Evolutionary conservation across 1,284 basidiomycete species (phyloP), one percentile per base, ranked within the genome.

Genomic region (Inonotus hispidus): DNA sequence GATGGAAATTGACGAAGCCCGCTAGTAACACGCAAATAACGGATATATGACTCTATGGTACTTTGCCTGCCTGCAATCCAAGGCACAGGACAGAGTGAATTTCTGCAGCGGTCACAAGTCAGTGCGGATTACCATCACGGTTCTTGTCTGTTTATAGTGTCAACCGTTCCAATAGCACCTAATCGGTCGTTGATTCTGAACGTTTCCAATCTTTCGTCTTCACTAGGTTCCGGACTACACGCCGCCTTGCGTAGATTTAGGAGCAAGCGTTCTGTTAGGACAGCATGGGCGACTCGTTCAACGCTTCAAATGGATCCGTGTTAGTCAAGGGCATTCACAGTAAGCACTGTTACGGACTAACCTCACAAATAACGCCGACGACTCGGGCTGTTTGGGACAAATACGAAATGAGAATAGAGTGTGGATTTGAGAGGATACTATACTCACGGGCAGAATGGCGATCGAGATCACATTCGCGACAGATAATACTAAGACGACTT

Each of bases 401-500:
- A 23, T 23, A 10, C 25, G 14, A 29, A 16, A 25, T 21, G 54
- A 41, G n/a, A n/a, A 19, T 35, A 10, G 32, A 35, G 16, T 16
- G n/a, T 8, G 19, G 27, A 52, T 35, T 19, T 35, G 16, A 8
- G 32, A 52, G 16, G 25, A 16, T 49, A 25, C 19, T 13, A 16
- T 32, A 23, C 57, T 32, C 23, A 59, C 57, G 16, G 57, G 37
- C 11, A 59, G 32, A 6, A n/a, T 38, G 25, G 49, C 19, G 2
- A 59, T 59, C n/a, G 52, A n/a, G 23, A 52, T 47, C 16, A 59
- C 46, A 16, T 59, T 59, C 14, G 57, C 49, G n/a, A 52, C 49
- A 8, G 57, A 59, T 35, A 59, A 41, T 11, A 38, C 57, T 59
- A 23, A 29, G 47, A 23, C 14, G n/a, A 8, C 47, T 21, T 21